phyloP scores from a whole-genome alignment of 2,329 filamentous ascomycete species.

The Setomelanomma holmii region DNA sequence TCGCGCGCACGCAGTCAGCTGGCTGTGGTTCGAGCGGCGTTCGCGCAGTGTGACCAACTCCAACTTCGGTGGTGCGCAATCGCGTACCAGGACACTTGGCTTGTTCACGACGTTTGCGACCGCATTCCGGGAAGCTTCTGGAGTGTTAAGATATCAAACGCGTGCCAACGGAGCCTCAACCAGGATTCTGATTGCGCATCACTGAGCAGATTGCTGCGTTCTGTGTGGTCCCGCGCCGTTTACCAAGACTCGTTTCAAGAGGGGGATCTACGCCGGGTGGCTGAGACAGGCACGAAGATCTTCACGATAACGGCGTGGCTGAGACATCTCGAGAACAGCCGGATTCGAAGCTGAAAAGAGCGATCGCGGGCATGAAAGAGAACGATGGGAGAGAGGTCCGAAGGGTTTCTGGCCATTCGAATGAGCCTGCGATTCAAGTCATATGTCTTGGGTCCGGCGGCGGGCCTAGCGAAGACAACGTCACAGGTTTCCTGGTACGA shows the following conservation, averaged over 20 bases:
- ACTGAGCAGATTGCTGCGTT: background rate
- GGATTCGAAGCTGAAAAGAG: conserved; percentile 1
- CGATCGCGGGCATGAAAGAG: conserved; percentile 50
- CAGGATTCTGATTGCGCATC: background rate
- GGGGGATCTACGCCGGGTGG: background rate
- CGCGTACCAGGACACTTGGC: background rate
- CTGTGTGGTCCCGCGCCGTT: background rate
- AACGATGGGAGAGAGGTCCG: conserved; percentile 46
- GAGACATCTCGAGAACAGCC: conserved; percentile 1
- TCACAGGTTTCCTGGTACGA: conserved; percentile 87
- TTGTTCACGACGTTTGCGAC: conserved; percentile 1
- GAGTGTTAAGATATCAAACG: background rate
- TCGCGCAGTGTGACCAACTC: conserved; percentile 3
- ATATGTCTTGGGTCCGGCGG: conserved; percentile 76
- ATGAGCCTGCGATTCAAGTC: conserved; percentile 55
- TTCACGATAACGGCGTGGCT: background rate
- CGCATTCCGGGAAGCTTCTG: background rate
- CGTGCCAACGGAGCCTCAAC: background rate
- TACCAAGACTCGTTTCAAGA: background rate
- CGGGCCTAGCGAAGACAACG: conserved; percentile 87
- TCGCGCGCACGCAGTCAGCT: background rate
- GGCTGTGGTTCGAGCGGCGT: conserved; percentile 1
- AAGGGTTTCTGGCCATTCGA: conserved; percentile 43
- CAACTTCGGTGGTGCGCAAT: background rate
- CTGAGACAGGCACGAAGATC: background rate